Percentiles rank a stretch among this genome's conserved stretches.
Conservation (phyloP, 345 rosid genomes). For the Aurinia saxatilis region DNA sequence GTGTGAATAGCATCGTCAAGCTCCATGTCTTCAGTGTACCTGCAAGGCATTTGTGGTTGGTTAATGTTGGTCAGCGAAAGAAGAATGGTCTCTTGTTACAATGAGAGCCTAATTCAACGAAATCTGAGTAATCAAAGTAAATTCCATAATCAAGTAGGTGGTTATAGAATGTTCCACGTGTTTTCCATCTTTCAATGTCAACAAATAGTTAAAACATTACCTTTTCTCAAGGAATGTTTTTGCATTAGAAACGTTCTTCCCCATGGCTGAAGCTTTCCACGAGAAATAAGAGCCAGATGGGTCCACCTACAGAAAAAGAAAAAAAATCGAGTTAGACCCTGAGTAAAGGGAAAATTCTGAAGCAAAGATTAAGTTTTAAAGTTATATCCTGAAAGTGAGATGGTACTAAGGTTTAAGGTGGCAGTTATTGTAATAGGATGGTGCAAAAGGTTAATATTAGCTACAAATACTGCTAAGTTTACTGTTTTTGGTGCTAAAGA, state of each 20-base stretch:
- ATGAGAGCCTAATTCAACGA: neutral
- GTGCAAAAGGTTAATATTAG: neutral
- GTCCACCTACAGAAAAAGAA: slow-evolving; percentile 49
- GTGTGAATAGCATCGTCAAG: slow-evolving; percentile 99
- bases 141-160: neutral
- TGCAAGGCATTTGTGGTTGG: slow-evolving; percentile 7
- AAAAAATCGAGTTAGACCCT: neutral
- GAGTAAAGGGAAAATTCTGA: neutral
- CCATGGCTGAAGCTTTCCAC: slow-evolving; percentile 99
- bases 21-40: slow-evolving; percentile 98
- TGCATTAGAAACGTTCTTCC: slow-evolving; percentile 92
- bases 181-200: neutral
- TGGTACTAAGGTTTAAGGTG: neutral
- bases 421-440: neutral
- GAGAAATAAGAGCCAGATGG: slow-evolving; percentile 98
- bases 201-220: slow-evolving; percentile 24
- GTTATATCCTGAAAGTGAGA: neutral
- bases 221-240: slow-evolving; percentile 95
- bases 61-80: neutral
- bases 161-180: neutral
- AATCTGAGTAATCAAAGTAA: neutral
- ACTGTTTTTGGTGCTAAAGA: neutral
- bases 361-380: neutral
- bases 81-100: neutral
- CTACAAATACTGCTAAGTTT: neutral